A percentile compares a stretch with the other conserved stretches of the same genome.
Conservation (phyloP, 2,329 filamentous ascomycete genomes). For the Aspergillus pseudoterreus region DNA sequence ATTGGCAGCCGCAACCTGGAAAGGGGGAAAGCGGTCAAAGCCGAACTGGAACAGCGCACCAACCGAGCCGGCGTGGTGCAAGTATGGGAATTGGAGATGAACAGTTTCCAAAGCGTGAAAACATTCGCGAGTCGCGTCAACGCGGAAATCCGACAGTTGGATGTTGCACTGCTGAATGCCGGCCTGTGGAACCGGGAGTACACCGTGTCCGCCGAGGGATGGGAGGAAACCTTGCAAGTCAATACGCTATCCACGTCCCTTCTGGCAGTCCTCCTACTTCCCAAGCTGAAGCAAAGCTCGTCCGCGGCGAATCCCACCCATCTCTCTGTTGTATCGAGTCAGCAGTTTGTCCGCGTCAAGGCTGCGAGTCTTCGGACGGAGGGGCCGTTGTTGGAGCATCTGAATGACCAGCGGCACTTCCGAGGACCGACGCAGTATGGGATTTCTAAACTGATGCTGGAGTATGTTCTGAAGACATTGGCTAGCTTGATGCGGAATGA, state of each 20-base stretch:
- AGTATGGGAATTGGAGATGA: slow-evolving; percentile 47
- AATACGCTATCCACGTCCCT: slow-evolving; percentile 57
- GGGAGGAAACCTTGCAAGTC: slow-evolving; percentile 54
- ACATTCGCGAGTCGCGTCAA: slow-evolving; percentile 39
- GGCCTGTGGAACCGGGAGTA: slow-evolving; percentile 41
- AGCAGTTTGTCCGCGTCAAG: slow-evolving; percentile 34
- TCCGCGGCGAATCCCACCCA: slow-evolving; percentile 31
- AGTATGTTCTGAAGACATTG: slow-evolving; percentile 40
- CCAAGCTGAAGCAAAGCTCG: slow-evolving; percentile 40
- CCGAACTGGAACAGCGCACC: slow-evolving; percentile 32
- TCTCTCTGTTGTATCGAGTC: slow-evolving; percentile 45
- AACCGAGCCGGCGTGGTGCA: slow-evolving; percentile 35
- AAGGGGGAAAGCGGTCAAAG: slow-evolving; percentile 42
- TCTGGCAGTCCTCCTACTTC: slow-evolving; percentile 51
- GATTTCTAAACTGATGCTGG: slow-evolving; percentile 42
- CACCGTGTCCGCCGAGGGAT: slow-evolving; percentile 40
- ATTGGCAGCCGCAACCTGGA: slow-evolving; percentile 44
- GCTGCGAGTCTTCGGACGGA: slow-evolving; percentile 29
- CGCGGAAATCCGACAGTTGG: slow-evolving; percentile 35
- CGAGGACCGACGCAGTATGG: slow-evolving; percentile 35
- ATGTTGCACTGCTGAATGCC: slow-evolving; percentile 46
- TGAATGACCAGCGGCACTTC: slow-evolving; percentile 30
- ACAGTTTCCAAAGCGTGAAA: slow-evolving; percentile 43
- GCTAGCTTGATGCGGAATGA: slow-evolving; percentile 27
- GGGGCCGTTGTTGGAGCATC: slow-evolving; percentile 28